Percentiles rank a stretch among this genome's conserved stretches.
Evolutionary conservation across 768 basidiomycete genomes (phyloP).

Genomic region (Collybiopsis luxurians): DNA sequence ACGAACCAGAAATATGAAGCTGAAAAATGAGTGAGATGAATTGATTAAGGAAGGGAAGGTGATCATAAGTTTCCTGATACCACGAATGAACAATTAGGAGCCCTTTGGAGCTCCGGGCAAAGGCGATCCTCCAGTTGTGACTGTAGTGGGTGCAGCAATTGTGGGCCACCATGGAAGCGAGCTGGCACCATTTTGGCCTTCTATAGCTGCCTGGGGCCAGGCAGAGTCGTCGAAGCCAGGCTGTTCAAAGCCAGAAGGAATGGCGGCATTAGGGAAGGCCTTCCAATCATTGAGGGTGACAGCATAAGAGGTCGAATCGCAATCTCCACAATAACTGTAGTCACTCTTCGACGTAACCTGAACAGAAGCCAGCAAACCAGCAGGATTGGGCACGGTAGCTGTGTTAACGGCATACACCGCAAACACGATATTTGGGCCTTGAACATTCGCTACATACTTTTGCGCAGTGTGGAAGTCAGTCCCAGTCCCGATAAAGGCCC

Average conservation of each 20-base stretch:
- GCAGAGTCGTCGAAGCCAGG: slow-evolving; percentile 8
- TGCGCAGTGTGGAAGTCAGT: background rate
- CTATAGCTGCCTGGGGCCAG: slow-evolving; percentile 1
- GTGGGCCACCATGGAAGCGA: background rate
- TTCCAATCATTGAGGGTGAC: slow-evolving; percentile 4
- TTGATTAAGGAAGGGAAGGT: too few species aligned
- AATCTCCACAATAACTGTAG: background rate
- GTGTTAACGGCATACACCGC: slow-evolving; percentile 5
- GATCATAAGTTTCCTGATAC: too few species aligned
- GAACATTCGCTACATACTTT: background rate
- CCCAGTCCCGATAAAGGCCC: slow-evolving; percentile 16
- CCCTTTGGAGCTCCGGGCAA: slow-evolving; percentile 3
- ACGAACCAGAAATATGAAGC: too few species aligned
- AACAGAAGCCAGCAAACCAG: slow-evolving; percentile 8
- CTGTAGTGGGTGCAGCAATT: background rate
- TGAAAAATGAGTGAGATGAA: too few species aligned
- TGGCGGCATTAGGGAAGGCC: background rate
- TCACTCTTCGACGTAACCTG: background rate
- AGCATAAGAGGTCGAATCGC: background rate
- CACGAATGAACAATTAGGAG: too few species aligned
- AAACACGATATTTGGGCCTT: slow-evolving; percentile 1
- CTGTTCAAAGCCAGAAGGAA: background rate
- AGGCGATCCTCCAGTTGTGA: background rate
- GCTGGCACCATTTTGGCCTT: slow-evolving; percentile 6
- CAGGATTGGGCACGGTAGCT: slow-evolving; percentile 5